Conservation (phyloP, 106 monocot species). For the Triglochin maritima region DNA sequence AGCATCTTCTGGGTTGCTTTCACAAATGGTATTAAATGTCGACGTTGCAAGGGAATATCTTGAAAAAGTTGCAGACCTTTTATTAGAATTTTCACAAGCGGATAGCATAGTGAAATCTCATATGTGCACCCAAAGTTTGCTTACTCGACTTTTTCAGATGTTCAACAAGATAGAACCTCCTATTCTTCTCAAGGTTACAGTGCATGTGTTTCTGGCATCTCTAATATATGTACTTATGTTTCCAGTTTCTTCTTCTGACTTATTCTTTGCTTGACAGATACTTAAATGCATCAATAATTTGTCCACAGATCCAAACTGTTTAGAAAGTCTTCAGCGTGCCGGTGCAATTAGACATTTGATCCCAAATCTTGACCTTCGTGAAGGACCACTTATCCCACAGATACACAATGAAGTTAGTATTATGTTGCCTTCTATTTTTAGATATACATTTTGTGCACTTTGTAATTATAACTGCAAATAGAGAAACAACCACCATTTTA, state of each 20-base stretch:
- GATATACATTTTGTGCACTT: neutral
- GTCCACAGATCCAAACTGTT: constrained; percentile 68
- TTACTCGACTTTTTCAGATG: constrained; percentile 71
- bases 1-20: constrained; percentile 59
- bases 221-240: no score
- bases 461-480: no score
- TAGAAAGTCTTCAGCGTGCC: constrained; percentile 64
- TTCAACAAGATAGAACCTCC: constrained; percentile 76
- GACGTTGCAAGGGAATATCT: constrained; percentile 80
- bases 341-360: constrained; percentile 76
- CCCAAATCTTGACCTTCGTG: constrained; percentile 65
- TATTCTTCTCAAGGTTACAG: constrained; percentile 54
- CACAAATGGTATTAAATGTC: constrained; percentile 76
- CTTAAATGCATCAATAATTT: constrained; percentile 68
- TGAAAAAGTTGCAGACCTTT: constrained; percentile 73
- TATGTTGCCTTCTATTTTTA: neutral
- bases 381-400: constrained; percentile 52
- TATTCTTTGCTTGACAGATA: constrained; percentile 19
- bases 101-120: constrained; percentile 47
- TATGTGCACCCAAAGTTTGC: constrained; percentile 61
- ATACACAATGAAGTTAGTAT: constrained; percentile 57
- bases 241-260: no score
- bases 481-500: no score
- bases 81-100: constrained; percentile 60
- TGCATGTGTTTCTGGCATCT: neutral